Evolutionary conservation across 2,329 filamentous ascomycete species (phyloP).

Genomic region (Aspergillus luchuensis): DNA sequence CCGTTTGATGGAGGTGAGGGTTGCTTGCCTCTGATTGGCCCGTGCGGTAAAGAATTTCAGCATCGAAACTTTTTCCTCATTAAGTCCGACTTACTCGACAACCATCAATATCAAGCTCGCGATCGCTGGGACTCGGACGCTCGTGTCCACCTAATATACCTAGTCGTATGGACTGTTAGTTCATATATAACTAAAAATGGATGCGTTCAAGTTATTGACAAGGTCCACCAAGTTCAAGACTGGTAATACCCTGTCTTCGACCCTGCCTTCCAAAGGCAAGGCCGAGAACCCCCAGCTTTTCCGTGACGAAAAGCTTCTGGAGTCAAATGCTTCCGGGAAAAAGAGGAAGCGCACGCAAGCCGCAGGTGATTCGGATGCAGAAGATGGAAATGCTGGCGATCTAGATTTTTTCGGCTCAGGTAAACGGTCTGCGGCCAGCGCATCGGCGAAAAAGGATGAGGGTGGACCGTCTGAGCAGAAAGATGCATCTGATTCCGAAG

Average conservation of each 20-base stretch:
- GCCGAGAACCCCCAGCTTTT: conserved; percentile 43
- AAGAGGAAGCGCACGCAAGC: conserved; percentile 42
- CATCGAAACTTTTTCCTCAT: conserved; percentile 24
- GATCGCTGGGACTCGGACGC: background rate
- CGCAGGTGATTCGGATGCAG: conserved; percentile 18
- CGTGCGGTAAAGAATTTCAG: conserved; percentile 30
- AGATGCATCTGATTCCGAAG: conserved; percentile 27
- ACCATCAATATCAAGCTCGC: conserved; percentile 5
- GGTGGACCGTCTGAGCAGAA: conserved; percentile 23
- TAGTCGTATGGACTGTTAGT: conserved; percentile 11
- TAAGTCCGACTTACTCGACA: conserved; percentile 16
- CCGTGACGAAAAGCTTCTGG: conserved; percentile 33
- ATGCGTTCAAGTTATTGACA: conserved; percentile 49
- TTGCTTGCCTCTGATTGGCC: conserved; percentile 36
- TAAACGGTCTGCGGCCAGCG: conserved; percentile 28
- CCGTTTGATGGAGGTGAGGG: background rate
- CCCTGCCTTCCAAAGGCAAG: conserved; percentile 45
- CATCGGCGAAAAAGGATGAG: conserved; percentile 20
- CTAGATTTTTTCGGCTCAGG: conserved; percentile 42
- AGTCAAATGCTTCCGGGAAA: conserved; percentile 25
- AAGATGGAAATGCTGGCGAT: conserved; percentile 24
- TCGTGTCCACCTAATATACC: background rate
- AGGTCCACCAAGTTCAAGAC: conserved; percentile 48
- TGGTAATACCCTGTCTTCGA: conserved; percentile 23
- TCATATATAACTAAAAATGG: conserved; percentile 35